Evolutionary conservation across 495 filamentous ascomycete species (phyloP), one percentile per base, ranked within the genome.

Genomic region (Clavariopsis aquatica): DNA sequence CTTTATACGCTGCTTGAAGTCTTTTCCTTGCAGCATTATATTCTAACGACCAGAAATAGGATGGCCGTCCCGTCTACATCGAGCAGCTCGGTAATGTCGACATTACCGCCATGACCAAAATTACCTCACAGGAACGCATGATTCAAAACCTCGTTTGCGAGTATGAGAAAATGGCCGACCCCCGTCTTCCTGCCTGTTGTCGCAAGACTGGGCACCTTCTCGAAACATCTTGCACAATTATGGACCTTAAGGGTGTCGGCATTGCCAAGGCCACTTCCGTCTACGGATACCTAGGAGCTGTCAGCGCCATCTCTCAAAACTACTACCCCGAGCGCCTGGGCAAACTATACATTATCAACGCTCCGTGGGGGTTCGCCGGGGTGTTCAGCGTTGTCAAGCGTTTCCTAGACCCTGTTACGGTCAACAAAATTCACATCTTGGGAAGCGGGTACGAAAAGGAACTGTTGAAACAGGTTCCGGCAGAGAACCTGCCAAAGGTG

Each of bases 251-350:
- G 80, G 93, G 93, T 43, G 93, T 98, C 43, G 91, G 92, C 34
- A 71, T 98, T 71, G 82, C 80, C 60, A 94, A 88, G 76, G 85
- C 90, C 43, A 81, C 83, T 65, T 89, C 89, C 52, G 92, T 97
- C 23, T 84, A 89, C 75, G 73, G 82, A 64, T 86, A 95, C 76
- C 74, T 96, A 76, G 75, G 86, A 70, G 77, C 88, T 69, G 80
- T 87, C 65, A 82, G 87, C 46, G 78, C 78, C 64, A 83, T 97
- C 77, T 86, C 88, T 66, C 81, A 96, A 76, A 96, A 96, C 84
- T 96, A 98, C 86, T 98, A 98, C 81, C 94, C 94, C 20, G 94
- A 98, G 80, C 89, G 91, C 57, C 80, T 97, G 23, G 88, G 88
- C 52, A 89, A 89, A 71, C 80, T 98, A 64, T 98, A 96, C 80